Base-by-base conservation (phyloP, 2,329 filamentous ascomycete genomes). In the Cladosporium colombiae region DNA sequence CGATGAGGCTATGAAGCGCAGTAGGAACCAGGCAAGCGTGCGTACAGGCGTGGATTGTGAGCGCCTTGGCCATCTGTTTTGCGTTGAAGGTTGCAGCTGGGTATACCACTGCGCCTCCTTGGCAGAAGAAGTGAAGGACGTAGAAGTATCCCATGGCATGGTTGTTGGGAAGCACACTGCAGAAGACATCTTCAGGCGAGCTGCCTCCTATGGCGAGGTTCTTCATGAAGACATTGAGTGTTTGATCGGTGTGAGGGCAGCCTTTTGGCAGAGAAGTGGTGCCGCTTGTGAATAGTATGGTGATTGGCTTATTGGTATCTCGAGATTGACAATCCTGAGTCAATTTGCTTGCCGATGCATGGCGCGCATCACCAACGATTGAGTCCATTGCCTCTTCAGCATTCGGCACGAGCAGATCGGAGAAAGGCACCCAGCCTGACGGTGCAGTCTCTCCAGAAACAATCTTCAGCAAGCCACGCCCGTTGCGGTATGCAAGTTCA, bases 251-350 rank as follows among this genome's bases (percentile, higher is more conserved):
- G 40, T 66, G 66, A 25, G 65, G 37, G 8, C 59, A 65, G 13
- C 64, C 67, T 40, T 68, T 68, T 23, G 67, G 61, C 13, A 68
- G 2, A 13, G 65, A 65, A 16, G 67, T 68, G 18, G 67, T 68
- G 27, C 67, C 67, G 27, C 65, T 66, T 5, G 65, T 68, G 25
- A 56, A 56, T 10, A 56, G 31, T 10, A 56, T 35, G 14, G 52
- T 56, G 29, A 56, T 29, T n/a, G 31, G 52, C 5, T n/a, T 33
- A 4, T 35, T 16, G 52, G 10, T 5, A 6, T 8, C 52, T 60
- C 18, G 57, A 44, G 44, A 62, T 31, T 44, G n/a, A 18, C 16
- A 18, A n/a, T 5, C 31, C 13, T 16, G 31, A 14, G 18, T n/a
- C 14, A 18, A 18, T 1, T 33, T 29, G 7, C 16, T 14, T 35